Evolutionary conservation across 2,329 filamentous ascomycete genomes (phyloP).

Genomic region (Diaporthe sp.): DNA sequence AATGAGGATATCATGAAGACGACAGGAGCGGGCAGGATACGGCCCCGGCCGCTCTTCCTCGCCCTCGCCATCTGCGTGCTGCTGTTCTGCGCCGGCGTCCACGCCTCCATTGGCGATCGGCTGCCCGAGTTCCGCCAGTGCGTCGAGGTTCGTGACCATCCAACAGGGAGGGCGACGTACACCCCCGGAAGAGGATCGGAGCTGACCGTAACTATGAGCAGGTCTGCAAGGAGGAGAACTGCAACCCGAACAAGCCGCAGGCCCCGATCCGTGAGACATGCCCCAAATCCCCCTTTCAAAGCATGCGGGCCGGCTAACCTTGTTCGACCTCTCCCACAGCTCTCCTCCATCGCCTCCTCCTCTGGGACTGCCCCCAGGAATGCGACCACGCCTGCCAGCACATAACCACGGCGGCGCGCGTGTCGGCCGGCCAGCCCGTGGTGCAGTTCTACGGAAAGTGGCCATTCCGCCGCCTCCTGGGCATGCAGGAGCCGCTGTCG

Average conservation of each 20-base stretch:
- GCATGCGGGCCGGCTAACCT: constrained; percentile 14
- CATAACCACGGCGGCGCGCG: constrained; percentile 80
- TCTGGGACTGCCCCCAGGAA: constrained; percentile 93
- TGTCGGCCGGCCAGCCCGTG: constrained; percentile 73
- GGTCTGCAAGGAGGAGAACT: constrained; percentile 87
- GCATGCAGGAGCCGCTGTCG: constrained; percentile 94
- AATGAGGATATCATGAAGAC: constrained; percentile 43
- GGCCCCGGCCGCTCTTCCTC: constrained; percentile 39
- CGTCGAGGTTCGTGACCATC: constrained; percentile 71
- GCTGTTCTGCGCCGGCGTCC: constrained; percentile 55
- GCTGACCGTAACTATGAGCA: constrained; percentile 49
- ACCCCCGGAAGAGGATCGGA: constrained; percentile 27
- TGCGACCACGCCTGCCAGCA: constrained; percentile 99
- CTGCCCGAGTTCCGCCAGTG: constrained; percentile 90
- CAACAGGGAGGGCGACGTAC: constrained; percentile 23
- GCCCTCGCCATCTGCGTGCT: constrained; percentile 49
- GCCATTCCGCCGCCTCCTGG: constrained; percentile 91
- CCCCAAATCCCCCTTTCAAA: constrained; percentile 30
- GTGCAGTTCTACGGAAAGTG: constrained; percentile 99
- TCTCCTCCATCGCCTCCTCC: constrained; percentile 82
- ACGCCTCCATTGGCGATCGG: constrained; percentile 84
- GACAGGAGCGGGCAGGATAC: constrained; percentile 46
- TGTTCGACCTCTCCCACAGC: constrained; percentile 62
- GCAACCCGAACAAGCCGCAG: constrained; percentile 67
- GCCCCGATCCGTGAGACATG: constrained; percentile 75